These are phyloP conservation scores for Mortierella sp. DNA, from an alignment of 371 early-diverging fungal species.

Conservation along the genomic window DNA sequence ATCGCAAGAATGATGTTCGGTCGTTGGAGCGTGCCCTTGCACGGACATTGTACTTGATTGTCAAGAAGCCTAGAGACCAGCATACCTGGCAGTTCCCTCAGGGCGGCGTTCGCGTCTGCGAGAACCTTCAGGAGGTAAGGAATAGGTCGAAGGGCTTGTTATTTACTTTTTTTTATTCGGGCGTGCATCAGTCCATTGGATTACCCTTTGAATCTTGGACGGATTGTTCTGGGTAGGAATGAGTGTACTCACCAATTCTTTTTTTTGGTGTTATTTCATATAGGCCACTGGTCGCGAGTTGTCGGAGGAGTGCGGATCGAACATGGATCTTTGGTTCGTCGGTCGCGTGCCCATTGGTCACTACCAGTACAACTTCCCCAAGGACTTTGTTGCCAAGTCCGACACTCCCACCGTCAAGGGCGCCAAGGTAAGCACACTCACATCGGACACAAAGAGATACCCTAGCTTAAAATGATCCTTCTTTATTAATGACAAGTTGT, in stretches of 20 bases:
- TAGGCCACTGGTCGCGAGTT: constrained; percentile 82
- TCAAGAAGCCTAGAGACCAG: constrained; percentile 71
- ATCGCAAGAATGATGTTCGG: constrained; percentile 72
- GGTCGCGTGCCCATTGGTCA: constrained; percentile 82
- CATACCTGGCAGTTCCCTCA: constrained; percentile 87
- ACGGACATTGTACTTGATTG: constrained; percentile 80
- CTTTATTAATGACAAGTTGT: background rate
- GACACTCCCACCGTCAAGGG: constrained; percentile 43
- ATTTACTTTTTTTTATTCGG: background rate
- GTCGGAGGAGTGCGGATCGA: constrained; percentile 77
- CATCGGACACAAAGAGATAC: background rate
- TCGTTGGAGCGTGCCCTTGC: constrained; percentile 84
- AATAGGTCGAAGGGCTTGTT: background rate
- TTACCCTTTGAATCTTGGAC: background rate
- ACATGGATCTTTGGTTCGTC: constrained; percentile 81
- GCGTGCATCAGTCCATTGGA: background rate
- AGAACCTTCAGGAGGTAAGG: constrained; percentile 74
- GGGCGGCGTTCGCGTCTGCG: constrained; percentile 73
- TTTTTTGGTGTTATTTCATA: background rate
- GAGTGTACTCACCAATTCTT: background rate
- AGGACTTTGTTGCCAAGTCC: constrained; percentile 35
- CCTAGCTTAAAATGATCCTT: background rate
- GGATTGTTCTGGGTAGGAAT: too few relatives aligned
- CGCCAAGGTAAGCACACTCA: constrained; percentile 49
- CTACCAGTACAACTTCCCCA: constrained; percentile 67